These are phyloP conservation scores for Chondrus crispus DNA, from an alignment of 23 red algal species.

Conservation along the genomic window DNA sequence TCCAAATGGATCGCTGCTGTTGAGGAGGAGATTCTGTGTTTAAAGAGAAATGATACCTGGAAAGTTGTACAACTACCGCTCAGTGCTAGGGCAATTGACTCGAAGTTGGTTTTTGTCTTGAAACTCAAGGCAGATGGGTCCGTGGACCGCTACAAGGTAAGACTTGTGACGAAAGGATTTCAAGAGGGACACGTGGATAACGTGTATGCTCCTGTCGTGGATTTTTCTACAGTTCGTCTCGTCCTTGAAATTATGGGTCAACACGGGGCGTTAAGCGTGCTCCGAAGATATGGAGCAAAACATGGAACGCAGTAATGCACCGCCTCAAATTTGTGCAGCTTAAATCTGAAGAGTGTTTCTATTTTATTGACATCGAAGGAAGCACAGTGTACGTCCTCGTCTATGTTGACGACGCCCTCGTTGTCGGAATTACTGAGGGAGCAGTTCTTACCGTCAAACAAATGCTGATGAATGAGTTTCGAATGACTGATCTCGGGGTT, in stretches of 20 bases:
- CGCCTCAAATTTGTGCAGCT: not conserved
- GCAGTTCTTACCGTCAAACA: not conserved
- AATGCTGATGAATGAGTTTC: not conserved
- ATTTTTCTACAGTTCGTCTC: not conserved
- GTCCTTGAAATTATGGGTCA: not conserved
- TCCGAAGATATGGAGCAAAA: not conserved
- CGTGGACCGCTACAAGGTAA: conserved; percentile 8
- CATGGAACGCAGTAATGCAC: not conserved
- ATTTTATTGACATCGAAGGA: not conserved
- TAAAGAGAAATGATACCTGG: no score
- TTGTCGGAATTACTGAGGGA: not conserved
- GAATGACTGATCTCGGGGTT: not conserved
- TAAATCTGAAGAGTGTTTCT: not conserved
- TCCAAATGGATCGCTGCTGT: no score
- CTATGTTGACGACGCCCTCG: not conserved
- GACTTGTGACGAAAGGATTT: conserved; percentile 20
- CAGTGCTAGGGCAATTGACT: not conserved
- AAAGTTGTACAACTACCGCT: not conserved
- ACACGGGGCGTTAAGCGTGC: not conserved
- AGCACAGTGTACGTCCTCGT: not conserved
- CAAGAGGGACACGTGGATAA: not conserved
- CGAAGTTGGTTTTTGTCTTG: not conserved
- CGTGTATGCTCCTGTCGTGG: not conserved
- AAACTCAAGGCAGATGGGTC: not conserved
- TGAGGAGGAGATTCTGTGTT: no score